Evolutionary conservation across 192 early-diverging fungal species (phyloP).

Genomic region (Coemansia sp.): DNA sequence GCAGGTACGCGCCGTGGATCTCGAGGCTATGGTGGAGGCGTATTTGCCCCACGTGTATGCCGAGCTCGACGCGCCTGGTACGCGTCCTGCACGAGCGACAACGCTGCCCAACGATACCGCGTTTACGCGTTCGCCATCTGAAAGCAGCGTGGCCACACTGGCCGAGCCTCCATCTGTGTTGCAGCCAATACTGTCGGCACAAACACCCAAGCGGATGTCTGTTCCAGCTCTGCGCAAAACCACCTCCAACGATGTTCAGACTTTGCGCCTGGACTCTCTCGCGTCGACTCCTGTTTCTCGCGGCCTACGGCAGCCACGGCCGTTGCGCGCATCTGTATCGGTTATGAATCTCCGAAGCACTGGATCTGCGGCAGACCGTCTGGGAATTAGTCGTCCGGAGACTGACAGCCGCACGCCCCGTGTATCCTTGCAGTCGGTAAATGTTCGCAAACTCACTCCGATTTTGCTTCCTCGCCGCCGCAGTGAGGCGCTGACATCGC

Average conservation of each 20-base stretch:
- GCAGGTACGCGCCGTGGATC: conserved; percentile 28
- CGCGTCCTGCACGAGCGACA: neutral
- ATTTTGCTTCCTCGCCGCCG: neutral
- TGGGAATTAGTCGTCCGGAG: neutral
- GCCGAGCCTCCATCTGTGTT: conserved; percentile 8
- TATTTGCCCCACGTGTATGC: conserved; percentile 35
- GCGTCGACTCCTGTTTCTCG: neutral
- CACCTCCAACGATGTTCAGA: neutral
- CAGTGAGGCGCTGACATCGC: neutral
- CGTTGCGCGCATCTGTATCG: neutral
- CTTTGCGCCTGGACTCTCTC: neutral
- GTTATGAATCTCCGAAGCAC: conserved; percentile 3
- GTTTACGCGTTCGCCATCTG: conserved; percentile 22
- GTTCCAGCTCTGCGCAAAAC: conserved; percentile 1
- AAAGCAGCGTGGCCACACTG: conserved; percentile 30
- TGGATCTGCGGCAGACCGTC: neutral
- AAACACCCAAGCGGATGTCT: conserved; percentile 1
- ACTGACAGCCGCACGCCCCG: neutral
- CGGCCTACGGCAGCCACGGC: conserved; percentile 1
- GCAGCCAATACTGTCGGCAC: neutral
- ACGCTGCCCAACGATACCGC: neutral
- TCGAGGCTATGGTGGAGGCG: conserved; percentile 46
- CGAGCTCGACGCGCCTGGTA: conserved; percentile 5
- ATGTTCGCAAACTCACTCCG: neutral
- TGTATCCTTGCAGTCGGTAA: neutral